These are phyloP conservation scores for Lolium rigidum DNA, from an alignment of 176 grass and related monocot species.

Conservation along the genomic window DNA sequence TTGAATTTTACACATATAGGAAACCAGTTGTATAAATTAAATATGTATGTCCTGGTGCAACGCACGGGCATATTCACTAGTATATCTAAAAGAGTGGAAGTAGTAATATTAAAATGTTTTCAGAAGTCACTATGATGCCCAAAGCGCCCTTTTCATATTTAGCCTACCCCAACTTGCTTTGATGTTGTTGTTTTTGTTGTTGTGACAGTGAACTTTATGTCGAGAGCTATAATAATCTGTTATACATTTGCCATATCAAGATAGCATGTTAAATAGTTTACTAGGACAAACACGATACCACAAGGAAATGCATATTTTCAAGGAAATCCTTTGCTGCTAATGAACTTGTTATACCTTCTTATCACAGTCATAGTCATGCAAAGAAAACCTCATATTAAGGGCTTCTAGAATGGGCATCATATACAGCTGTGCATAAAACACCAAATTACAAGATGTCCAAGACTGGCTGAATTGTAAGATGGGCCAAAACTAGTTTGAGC, in stretches of 20 bases:
- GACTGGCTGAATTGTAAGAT: constrained; percentile 11
- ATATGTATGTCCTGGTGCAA: too few species aligned
- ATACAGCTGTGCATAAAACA: not conserved
- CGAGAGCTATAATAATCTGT: not conserved
- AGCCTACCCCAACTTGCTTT: too few species aligned
- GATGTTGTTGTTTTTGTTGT: not conserved
- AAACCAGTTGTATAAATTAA: too few species aligned
- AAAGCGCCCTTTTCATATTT: not conserved
- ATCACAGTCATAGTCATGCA: not conserved
- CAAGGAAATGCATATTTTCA: constrained; percentile 16
- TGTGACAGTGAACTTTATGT: not conserved
- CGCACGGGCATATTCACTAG: too few species aligned
- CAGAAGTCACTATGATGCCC: not conserved
- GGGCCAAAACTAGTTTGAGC: not conserved
- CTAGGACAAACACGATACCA: not conserved
- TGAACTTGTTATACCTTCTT: not conserved
- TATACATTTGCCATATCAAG: not conserved
- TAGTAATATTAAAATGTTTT: not conserved
- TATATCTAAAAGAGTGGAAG: not conserved
- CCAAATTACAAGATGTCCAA: not conserved
- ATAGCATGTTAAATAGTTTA: constrained; percentile 10
- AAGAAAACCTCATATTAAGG: not conserved
- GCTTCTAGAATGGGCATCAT: not conserved
- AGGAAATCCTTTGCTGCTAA: not conserved
- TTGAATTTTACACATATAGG: too few species aligned